Conservation (phyloP, 805 yeast species). For the Sugiyamaella lignohabitans region DNA sequence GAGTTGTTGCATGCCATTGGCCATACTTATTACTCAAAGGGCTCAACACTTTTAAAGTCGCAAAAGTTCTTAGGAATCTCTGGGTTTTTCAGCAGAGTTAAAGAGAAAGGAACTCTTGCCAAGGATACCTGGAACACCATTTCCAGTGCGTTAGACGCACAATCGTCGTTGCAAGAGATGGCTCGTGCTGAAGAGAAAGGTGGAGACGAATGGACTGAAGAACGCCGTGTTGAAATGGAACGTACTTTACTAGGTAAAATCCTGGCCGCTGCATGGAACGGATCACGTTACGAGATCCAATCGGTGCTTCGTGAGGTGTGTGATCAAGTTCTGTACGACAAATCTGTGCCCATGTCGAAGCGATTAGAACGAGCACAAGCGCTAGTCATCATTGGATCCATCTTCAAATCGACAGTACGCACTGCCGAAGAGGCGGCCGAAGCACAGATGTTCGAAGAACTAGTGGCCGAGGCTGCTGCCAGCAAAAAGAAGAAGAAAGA, state of each 20-base stretch:
- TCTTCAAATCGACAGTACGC: conserved; percentile 61
- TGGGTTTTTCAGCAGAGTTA: conserved; percentile 71
- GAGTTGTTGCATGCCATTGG: conserved; percentile 80
- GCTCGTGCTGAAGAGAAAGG: conserved; percentile 62
- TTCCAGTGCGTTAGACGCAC: conserved; percentile 84
- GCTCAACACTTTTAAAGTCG: conserved; percentile 64
- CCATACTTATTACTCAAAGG: conserved; percentile 65
- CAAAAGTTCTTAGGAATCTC: conserved; percentile 67
- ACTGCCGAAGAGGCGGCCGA: conserved; percentile 89
- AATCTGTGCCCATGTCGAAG: conserved; percentile 49
- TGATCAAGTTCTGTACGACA: conserved; percentile 69
- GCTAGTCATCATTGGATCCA: conserved; percentile 60
- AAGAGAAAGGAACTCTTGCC: conserved; percentile 76
- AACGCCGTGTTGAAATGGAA: conserved; percentile 70
- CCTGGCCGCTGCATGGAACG: conserved; percentile 91
- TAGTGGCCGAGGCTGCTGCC: conserved; percentile 78
- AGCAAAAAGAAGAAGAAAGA: conserved; percentile 45
- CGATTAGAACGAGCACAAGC: conserved; percentile 76
- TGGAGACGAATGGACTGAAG: conserved; percentile 48
- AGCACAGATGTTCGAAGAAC: conserved; percentile 79
- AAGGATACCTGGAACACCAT: conserved; percentile 79
- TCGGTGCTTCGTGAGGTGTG: conserved; percentile 76
- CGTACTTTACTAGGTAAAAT: conserved; percentile 79
- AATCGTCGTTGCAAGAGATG: conserved; percentile 67
- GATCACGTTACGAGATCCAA: conserved; percentile 80